Evolutionary conservation across 208 protist genomes (phyloP), one percentile per base, ranked within the genome.

Genomic region (Leishmania guyanensis): DNA sequence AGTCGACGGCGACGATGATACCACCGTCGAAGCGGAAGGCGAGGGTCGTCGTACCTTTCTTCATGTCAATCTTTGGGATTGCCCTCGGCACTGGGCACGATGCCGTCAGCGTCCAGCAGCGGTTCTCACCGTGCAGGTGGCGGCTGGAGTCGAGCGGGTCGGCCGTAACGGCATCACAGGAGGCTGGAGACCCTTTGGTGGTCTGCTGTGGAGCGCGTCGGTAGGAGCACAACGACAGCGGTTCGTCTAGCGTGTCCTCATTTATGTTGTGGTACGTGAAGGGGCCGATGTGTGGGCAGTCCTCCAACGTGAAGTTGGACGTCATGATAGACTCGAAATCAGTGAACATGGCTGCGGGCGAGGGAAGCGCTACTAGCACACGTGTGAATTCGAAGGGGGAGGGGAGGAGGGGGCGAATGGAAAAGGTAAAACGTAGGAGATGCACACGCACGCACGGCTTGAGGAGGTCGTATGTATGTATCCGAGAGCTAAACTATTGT

Each of bases 1-100:
- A 99, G 92, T 99, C 99, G 50, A 99, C 99, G 39, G 99, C 96
- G 64, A 99, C 93, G 36, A 99, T 93, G 80, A 99, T 98, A 75
- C 99, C 99, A 48, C 93, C 95, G 65, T 99, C 75, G 88, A 99
- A 99, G 70, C 96, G 89, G 88, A 99, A 99, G 20, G 93, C 99
- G 36, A 99, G 93, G 43, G 99, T 99, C 3, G 99, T 99, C 0
- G 99, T 99, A 82, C 99, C 99, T 86, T 98, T 98, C 83, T 97
- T 97, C 79, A 87, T 53, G 68, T 96, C 84, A 8, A 98, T 51
- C 66, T 97, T 94, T 50, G 95, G 95, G 75, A 98, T 90, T 46
- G 91, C 85, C 53, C 92, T 92, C 16, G 95, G 95, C 48, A 97
- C 92, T n/a, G 95, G 93, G 80, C 93, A 97, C 36, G 84, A 58